Evolutionary conservation across 257 asterid genomes (phyloP).

Genomic region (Asclepias syriaca): DNA sequence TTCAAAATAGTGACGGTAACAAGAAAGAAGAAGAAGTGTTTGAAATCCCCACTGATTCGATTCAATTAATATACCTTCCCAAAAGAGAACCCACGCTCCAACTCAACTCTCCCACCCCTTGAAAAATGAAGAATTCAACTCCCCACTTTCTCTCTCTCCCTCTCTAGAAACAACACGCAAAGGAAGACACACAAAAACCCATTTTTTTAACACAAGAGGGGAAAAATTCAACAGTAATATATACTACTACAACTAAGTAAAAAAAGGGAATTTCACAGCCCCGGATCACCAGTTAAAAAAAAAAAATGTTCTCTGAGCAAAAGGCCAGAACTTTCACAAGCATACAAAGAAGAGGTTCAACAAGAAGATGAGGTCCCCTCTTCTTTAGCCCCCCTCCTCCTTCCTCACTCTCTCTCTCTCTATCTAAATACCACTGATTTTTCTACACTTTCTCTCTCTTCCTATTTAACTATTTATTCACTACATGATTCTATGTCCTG

Average conservation of each 20-base stretch:
- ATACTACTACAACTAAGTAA: background rate
- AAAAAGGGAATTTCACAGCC: slow-evolving; percentile 16
- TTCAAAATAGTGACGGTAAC: background rate
- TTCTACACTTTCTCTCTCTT: background rate
- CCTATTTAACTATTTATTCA: background rate
- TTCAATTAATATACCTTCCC: background rate
- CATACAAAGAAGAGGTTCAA: slow-evolving; percentile 4
- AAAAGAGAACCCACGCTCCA: background rate
- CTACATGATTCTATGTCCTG: slow-evolving; percentile 15
- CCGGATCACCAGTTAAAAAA: slow-evolving; percentile 11
- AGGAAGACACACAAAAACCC: background rate
- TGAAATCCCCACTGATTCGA: background rate
- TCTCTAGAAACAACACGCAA: background rate
- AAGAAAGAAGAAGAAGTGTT: background rate
- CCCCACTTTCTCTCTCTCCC: background rate
- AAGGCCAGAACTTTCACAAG: slow-evolving; percentile 17
- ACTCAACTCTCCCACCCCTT: background rate
- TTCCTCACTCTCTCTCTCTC: background rate
- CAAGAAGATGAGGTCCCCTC: slow-evolving; percentile 1
- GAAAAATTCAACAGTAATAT: background rate
- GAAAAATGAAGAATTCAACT: background rate
- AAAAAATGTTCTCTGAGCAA: background rate
- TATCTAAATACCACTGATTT: background rate
- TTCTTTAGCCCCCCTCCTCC: too few species aligned
- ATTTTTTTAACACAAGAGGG: background rate